A percentile compares a stretch with the other conserved stretches of the same genome.
Conservation (phyloP, 2,329 filamentous ascomycete genomes). For the Penicillium hesseltinei region DNA sequence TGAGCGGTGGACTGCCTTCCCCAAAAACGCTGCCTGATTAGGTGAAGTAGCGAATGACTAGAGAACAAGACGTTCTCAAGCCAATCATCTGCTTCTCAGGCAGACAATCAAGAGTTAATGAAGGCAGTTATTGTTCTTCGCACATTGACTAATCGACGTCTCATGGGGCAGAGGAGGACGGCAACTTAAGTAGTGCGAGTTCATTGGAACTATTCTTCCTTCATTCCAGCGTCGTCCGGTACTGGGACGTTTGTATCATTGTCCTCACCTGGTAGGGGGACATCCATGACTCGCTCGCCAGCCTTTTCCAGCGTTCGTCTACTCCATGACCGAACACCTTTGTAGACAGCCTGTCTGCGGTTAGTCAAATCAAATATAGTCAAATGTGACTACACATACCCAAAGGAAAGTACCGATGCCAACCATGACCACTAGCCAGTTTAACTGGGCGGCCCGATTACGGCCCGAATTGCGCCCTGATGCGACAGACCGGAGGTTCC, state of each 20-base stretch:
- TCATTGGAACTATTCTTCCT: slow-evolving; percentile 39
- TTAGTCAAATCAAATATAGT: slow-evolving; percentile 12
- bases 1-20: slow-evolving; percentile 33
- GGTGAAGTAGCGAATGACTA: slow-evolving; percentile 23
- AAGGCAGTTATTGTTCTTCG: slow-evolving; percentile 63
- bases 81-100: slow-evolving; percentile 27
- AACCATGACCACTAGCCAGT: slow-evolving; percentile 73
- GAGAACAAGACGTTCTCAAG: slow-evolving; percentile 36
- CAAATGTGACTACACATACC: slow-evolving; percentile 51
- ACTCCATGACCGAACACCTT: slow-evolving; percentile 72
- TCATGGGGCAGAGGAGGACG: slow-evolving; percentile 71
- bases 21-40: slow-evolving; percentile 23
- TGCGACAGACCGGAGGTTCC: slow-evolving; percentile 66
- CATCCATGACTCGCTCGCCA: slow-evolving; percentile 78
- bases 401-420: slow-evolving; percentile 77
- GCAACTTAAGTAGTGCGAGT: slow-evolving; percentile 93
- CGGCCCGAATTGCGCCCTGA: slow-evolving; percentile 62
- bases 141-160: slow-evolving; percentile 96
- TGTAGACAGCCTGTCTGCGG: slow-evolving; percentile 68
- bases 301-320: slow-evolving; percentile 70
- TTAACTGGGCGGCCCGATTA: slow-evolving; percentile 74
- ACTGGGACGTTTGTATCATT: slow-evolving; percentile 45
- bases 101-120: slow-evolving; percentile 30
- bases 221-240: slow-evolving; percentile 30
- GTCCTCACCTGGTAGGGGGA: slow-evolving; percentile 55